These are phyloP conservation scores for Mycena kentingensis DNA, from an alignment of 768 basidiomycete genomes.

Conservation along the genomic window DNA sequence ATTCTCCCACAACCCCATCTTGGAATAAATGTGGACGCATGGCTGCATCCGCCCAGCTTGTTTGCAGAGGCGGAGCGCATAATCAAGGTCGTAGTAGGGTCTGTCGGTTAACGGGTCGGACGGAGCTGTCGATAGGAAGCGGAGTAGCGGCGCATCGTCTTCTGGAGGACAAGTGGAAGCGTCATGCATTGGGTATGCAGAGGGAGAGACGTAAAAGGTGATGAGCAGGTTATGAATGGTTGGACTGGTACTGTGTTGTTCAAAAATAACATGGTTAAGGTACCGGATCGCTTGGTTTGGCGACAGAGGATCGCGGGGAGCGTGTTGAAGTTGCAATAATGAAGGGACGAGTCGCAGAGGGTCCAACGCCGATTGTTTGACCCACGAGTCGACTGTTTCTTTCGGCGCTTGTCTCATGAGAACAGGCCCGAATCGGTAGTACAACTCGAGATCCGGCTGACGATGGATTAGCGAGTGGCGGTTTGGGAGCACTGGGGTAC, in stretches of 20 bases:
- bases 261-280: constrained; percentile 81
- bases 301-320: constrained; percentile 67
- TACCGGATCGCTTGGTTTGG: constrained; percentile 90
- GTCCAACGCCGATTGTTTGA: constrained; percentile 78
- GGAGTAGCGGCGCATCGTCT: constrained; percentile 77
- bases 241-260: constrained; percentile 75
- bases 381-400: constrained; percentile 91
- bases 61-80: constrained; percentile 91
- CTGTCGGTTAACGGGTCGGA: constrained; percentile 78
- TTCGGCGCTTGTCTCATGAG: constrained; percentile 85
- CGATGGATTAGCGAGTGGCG: constrained; percentile 4
- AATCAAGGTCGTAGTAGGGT: constrained; percentile 97
- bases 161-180: constrained; percentile 32
- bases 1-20: constrained; percentile 97
- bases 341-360: constrained; percentile 88
- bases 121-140: constrained; percentile 82
- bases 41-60: constrained; percentile 77
- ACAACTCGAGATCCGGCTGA: constrained; percentile 82
- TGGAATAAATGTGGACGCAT: constrained; percentile 95
- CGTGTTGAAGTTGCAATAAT: constrained; percentile 76
- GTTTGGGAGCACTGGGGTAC: constrained; percentile 37
- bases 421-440: constrained; percentile 90
- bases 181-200: constrained; percentile 35
- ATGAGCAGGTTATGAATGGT: constrained; percentile 94
- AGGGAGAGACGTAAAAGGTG: constrained; percentile 73